Base-by-base conservation (phyloP, 306 rosid genomes). In the Medicago arabica region DNA sequence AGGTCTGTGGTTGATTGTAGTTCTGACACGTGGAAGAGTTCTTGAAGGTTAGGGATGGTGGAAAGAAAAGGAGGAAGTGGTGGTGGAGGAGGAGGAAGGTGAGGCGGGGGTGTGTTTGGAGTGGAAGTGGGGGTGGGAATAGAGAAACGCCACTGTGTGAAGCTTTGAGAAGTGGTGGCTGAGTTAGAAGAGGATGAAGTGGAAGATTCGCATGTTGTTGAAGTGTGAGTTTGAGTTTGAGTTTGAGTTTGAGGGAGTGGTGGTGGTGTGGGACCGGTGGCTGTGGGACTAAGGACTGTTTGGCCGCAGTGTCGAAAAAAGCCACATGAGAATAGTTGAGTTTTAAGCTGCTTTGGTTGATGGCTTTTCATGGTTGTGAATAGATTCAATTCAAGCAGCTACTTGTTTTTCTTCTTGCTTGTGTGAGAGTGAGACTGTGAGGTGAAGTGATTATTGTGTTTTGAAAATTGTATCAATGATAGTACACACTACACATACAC, bases 281-380 rank as follows among this genome's bases (percentile, higher is more conserved):
- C 76, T 2, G 82, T 92, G 78, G 98, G 97, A 84, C 96, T 95
- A 36, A 87, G 89, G 23, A 87, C 97, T 23, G 87, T 86, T 75
- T 89, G 92, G 25, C 92, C 84, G n/a, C 98, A 92, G 73, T 92
- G 97, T 85, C 98, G 88, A 63, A 95, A 95, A 86, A 92, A 90
- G 17, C 88, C 96, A 43, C 97, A 95, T 5, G 97, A 95, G 92
- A 95, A 91, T 7, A 94, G 89, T 25, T 90, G 97, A 75, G 98
- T 92, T 57, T 91, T 94, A 16, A 94, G 96, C 85, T 57, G 63
- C 5, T 94, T 94, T 3, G 98, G 95, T 7, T 91, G 97, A 23
- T 77, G 85, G 50, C 85, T 63, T 92, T 77, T 94, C 98, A 94
- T 93, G 78, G 38, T 34, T 34, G 38, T 34, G 38, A 31, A 4